Evolutionary conservation across 2,329 filamentous ascomycete genomes (phyloP), one percentile per base, ranked within the genome.

Genomic region (Microdochium nivale): DNA sequence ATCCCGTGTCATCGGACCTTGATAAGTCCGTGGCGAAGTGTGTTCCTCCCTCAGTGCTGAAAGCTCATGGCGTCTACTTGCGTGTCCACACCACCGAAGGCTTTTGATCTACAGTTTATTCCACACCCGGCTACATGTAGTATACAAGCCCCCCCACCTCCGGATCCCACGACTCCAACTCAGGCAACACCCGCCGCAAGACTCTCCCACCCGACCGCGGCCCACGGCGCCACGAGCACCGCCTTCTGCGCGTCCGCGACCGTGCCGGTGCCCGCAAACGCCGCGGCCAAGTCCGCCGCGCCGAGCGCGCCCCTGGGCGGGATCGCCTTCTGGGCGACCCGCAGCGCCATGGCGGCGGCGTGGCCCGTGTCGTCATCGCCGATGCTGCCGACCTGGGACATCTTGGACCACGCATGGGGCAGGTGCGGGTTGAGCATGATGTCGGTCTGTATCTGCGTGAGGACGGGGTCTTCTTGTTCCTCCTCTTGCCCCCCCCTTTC

Each of bases 151-250:
- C n/a, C n/a, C n/a, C n/a, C n/a, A n/a, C n/a, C n/a, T n/a, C n/a
- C n/a, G n/a, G n/a, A n/a, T n/a, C n/a, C n/a, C n/a, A n/a, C n/a
- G n/a, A n/a, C n/a, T n/a, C 35, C 7, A 19, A 7, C 7, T 61
- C 53, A 64, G 23, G 59, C 59, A n/a, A 74, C 58, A 23, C 63
- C 70, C 46, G 68, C 65, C 1, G 61, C 69, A 59, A 88, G 62
- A 2, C 75, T 77, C 52, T 73, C 70, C 89, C 89, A 94, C 0
- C 84, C 84, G 23, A 71, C 71, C 44, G 58, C 66, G 52, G 71
- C 74, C 91, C 92, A 97, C 5, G 94, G 94, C 35, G 91, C 88
- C 58, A 95, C 67, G 67, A 94, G 79, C 47, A 90, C 79, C 7
- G 87, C 86, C 56, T 79, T 80, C 67, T 96, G 87, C 23, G 88